Conservation (phyloP, 371 early-diverging fungal species). For the Mucor sp. region DNA sequence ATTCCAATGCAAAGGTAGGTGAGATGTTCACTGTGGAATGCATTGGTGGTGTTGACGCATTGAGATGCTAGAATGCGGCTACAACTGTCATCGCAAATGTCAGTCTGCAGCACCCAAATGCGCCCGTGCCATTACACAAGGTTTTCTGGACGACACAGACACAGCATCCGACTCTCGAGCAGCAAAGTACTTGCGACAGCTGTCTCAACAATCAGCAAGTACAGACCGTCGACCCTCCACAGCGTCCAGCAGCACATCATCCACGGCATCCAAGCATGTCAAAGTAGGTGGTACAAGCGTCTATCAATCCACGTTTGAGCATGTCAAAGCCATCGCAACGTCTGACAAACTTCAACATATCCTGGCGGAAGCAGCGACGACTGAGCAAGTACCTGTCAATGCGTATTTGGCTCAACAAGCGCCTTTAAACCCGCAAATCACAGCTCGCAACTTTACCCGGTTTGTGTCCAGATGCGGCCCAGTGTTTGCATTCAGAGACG, state of each 20-base stretch:
- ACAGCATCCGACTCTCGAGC: constrained; percentile 7
- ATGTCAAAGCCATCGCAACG: constrained; percentile 12
- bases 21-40: not conserved
- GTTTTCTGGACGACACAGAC: constrained; percentile 10
- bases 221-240: not conserved
- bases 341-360: constrained; percentile 38
- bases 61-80: constrained; percentile 19
- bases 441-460: constrained; percentile 45
- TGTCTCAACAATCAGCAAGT: constrained; percentile 31
- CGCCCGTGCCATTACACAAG: constrained; percentile 31
- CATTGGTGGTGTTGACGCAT: not conserved
- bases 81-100: constrained; percentile 22
- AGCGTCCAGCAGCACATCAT: not conserved
- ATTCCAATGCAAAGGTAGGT: constrained; percentile 23
- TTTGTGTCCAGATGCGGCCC: constrained; percentile 48
- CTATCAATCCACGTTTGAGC: constrained; percentile 4
- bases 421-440: constrained; percentile 40
- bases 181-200: constrained; percentile 9
- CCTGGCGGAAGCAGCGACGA: constrained; percentile 36
- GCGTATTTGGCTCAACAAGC: constrained; percentile 36
- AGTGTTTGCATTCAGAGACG: constrained; percentile 44
- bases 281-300: not conserved
- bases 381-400: constrained; percentile 24
- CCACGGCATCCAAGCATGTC: not conserved
- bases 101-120: constrained; percentile 3